Percentiles rank a stretch among this genome's conserved stretches.
phyloP scores from a whole-genome alignment of 2,329 filamentous ascomycete genomes.

The Dactylonectria macrodidyma region DNA sequence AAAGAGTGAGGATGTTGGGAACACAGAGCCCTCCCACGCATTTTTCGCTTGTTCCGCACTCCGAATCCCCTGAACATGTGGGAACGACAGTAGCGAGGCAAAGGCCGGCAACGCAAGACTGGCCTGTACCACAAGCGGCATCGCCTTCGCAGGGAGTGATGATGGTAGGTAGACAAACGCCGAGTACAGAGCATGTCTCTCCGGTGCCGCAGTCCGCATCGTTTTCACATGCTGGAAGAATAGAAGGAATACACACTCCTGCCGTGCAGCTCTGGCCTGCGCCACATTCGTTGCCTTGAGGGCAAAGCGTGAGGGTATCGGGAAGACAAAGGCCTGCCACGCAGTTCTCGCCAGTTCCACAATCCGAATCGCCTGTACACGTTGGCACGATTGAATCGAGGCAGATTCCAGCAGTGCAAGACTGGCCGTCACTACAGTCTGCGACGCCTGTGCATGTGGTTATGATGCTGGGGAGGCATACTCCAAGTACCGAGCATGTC shows the following conservation, averaged over 20 bases:
- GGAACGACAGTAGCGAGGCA: background rate
- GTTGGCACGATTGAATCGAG: constrained; percentile 15
- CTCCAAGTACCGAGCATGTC: background rate
- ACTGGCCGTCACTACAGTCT: constrained; percentile 5
- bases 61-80: background rate
- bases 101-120: background rate
- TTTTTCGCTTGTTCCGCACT: background rate
- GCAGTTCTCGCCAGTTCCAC: constrained; percentile 1
- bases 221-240: constrained; percentile 5
- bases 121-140: background rate
- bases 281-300: background rate
- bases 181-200: background rate
- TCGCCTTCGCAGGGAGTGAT: background rate
- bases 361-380: constrained; percentile 4
- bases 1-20: background rate
- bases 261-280: background rate
- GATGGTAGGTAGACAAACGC: constrained; percentile 12
- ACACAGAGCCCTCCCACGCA: constrained; percentile 15
- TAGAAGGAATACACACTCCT: background rate
- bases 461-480: background rate
- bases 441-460: background rate
- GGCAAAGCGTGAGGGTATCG: background rate
- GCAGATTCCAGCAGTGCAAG: constrained; percentile 20
- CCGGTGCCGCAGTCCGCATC: constrained; percentile 8
- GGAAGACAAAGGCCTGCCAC: background rate